Conservation (phyloP, 805 yeast genomes). For the Limtongia smithiae region DNA sequence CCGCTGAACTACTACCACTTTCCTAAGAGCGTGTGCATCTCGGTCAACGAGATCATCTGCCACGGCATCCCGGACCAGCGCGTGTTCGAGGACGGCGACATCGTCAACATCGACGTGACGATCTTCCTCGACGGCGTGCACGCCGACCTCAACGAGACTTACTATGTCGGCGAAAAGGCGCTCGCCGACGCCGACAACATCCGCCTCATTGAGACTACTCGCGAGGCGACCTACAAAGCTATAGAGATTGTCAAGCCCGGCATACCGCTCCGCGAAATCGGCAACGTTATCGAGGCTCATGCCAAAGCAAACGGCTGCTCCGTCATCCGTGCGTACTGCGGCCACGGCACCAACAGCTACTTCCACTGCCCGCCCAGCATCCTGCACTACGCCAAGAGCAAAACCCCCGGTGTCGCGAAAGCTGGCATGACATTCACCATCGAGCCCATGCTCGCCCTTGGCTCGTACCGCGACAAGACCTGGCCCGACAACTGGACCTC, state of each 20-base stretch:
- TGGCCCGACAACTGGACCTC: constrained; percentile 99
- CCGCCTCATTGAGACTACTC: constrained; percentile 83
- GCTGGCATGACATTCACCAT: constrained; percentile 97
- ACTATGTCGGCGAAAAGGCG: constrained; percentile 90
- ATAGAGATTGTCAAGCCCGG: constrained; percentile 90
- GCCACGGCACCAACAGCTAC: constrained; percentile 83
- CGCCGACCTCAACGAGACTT: constrained; percentile 93
- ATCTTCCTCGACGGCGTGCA: constrained; percentile 84
- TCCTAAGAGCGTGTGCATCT: constrained; percentile 89
- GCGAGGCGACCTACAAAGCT: constrained; percentile 82
- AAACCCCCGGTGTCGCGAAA: constrained; percentile 88
- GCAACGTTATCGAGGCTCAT: constrained; percentile 81
- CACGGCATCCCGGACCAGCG: constrained; percentile 96
- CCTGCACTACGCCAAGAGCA: constrained; percentile 92
- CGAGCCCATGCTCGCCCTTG: constrained; percentile 94
- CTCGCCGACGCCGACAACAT: constrained; percentile 75
- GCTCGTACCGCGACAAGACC: constrained; percentile 69
- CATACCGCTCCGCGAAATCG: constrained; percentile 76
- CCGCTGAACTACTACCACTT: constrained; percentile 91
- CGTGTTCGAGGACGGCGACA: constrained; percentile 87
- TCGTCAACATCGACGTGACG: constrained; percentile 84
- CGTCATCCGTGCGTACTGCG: constrained; percentile 86
- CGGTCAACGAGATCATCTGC: constrained; percentile 91
- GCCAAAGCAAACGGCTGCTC: constrained; percentile 75
- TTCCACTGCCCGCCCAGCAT: constrained; percentile 92